Base-by-base conservation (phyloP, 129 eudicot genomes). In the Lactuca sativa region DNA sequence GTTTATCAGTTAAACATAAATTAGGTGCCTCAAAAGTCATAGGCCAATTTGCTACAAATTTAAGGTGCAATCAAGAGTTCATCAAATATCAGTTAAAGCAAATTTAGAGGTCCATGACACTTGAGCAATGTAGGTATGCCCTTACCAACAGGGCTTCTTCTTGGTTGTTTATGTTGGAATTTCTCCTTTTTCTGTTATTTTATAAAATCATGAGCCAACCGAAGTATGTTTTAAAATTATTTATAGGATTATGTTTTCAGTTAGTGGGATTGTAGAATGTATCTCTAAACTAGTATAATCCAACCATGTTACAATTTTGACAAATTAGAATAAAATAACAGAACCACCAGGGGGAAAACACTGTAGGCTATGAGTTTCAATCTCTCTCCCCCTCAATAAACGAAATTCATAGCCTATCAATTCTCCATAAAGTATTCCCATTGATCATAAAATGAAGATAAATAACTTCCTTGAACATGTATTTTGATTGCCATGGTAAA, bases 1-100 rank as follows among this genome's bases (percentile, higher is more conserved):
- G 48, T n/a, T 54, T 25, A 54, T 65, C 70, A 70, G 53, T 30
- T 57, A 75, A 41, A 52, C 77, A 56, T 34, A 64, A 32, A 58
- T 16, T 63, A 43, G 65, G 16, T 13, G 43, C 55, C 21, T 25
- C 44, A 38, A 38, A 34, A 34, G 1, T 36, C 67, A 59, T 33
- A 49, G 25, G 60, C 12, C 5, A 69, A 57, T 56, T 41, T 43
- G 40, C 30, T 31, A 56, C 49, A 69, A 54, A 2, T 62, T n/a
- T 72, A 36, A 54, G 41, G 64, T 47, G 38, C 43, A 72, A 72
- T 64, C 34, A 33, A 59, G 54, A 60, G 40, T 65, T 7, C 62
- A 33, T 55, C 32, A 25, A 25, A 25, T 25, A 25, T 25, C 13
- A 21, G 54, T 51, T 34, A 32, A 77, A 43, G 6, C 9, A 52